Percentiles rank a stretch among this genome's conserved stretches.
These are phyloP conservation scores for Calonectria fujianensis DNA, from an alignment of 2,329 filamentous ascomycete genomes.

Conservation along the genomic window DNA sequence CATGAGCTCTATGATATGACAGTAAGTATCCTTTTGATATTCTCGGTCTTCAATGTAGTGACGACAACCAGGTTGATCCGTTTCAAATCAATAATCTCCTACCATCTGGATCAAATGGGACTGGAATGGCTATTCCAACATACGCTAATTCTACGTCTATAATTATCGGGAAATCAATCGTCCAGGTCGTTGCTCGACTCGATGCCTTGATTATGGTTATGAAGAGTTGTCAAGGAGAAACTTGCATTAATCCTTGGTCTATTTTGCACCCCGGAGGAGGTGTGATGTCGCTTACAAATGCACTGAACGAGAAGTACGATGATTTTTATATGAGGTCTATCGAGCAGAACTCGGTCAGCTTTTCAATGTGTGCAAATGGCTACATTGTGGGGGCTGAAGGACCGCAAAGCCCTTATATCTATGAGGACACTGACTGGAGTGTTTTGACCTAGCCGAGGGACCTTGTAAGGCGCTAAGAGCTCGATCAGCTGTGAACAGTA, in stretches of 20 bases:
- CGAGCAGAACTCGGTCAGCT: not conserved
- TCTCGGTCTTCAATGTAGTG: too few species aligned
- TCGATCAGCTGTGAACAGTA: too few species aligned
- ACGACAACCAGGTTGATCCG: not conserved
- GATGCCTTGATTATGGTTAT: not conserved
- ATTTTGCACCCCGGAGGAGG: not conserved
- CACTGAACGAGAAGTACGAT: not conserved
- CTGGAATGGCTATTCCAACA: not conserved
- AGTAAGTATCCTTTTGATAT: not conserved
- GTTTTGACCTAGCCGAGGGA: not conserved
- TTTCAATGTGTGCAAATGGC: not conserved
- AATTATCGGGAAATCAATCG: not conserved
- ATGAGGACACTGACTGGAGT: not conserved
- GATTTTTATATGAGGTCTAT: not conserved
- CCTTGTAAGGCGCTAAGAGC: too few species aligned
- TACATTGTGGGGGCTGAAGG: not conserved
- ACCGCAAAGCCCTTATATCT: not conserved
- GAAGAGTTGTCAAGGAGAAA: not conserved
- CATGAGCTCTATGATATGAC: slow-evolving; percentile 10
- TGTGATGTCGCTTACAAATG: not conserved
- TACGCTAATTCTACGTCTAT: not conserved
- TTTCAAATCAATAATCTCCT: not conserved
- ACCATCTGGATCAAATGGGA: not conserved
- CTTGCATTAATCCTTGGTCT: not conserved
- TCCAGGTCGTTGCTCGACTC: not conserved